Percentiles rank a stretch among this genome's conserved stretches.
These are phyloP conservation scores for Diphasiastrum complanatum DNA, from an alignment of 83 land plant genomes.

Conservation along the genomic window DNA sequence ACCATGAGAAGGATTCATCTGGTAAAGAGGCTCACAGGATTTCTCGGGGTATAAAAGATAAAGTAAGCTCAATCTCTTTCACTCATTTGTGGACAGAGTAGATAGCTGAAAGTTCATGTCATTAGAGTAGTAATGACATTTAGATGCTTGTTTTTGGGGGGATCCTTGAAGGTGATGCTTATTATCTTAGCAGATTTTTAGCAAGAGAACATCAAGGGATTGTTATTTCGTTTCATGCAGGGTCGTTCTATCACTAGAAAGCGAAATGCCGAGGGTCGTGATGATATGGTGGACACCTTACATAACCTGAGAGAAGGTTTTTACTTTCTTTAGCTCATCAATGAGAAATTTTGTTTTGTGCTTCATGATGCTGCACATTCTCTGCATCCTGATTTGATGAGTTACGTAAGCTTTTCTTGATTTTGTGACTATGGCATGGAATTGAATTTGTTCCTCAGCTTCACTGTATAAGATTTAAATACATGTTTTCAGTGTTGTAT, in stretches of 20 bases:
- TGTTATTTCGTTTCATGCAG: conserved; percentile 25
- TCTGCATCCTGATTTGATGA: neutral
- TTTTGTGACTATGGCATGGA: too few species aligned
- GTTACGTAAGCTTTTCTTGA: neutral
- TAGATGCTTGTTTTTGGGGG: neutral
- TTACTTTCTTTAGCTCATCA: neutral
- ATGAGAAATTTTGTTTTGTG: neutral
- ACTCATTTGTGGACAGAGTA: neutral
- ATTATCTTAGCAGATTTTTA: too few species aligned
- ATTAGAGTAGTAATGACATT: neutral
- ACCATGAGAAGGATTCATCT: conserved; percentile 69
- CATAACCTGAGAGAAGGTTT: conserved; percentile 77
- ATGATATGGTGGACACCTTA: conserved; percentile 58
- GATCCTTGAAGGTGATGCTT: neutral
- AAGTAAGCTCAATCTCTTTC: conserved; percentile 35
- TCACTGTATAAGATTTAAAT: too few species aligned
- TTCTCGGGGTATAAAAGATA: conserved; percentile 62
- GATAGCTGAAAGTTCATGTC: conserved; percentile 1
- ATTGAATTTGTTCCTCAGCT: neutral
- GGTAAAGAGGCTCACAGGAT: conserved; percentile 55
- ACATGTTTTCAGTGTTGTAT: too few species aligned
- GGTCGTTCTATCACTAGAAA: conserved; percentile 69
- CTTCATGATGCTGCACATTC: too few species aligned
- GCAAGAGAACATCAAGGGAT: too few species aligned
- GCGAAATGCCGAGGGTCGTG: conserved; percentile 56